Evolutionary conservation across 2,329 filamentous ascomycete genomes (phyloP), one percentile per base, ranked within the genome.

Genomic region (Cladobotryum mycophilum): DNA sequence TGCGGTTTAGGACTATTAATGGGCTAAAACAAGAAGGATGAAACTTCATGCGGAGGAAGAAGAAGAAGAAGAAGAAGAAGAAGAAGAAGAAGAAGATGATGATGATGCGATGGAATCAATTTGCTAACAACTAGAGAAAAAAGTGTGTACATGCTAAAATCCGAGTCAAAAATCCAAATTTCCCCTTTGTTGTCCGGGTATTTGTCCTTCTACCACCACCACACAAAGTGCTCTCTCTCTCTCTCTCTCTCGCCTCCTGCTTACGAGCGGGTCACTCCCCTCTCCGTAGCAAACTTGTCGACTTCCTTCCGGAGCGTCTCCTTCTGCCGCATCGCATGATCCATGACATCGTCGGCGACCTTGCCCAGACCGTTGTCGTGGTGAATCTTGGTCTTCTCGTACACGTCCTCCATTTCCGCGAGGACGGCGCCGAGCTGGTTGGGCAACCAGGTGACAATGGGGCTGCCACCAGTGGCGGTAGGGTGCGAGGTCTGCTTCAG

Each of bases 391-490:
- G 69, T 74, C 44, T 66, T 68, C 30, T 70, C 70, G 57, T 79
- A 78, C 2, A 86, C 74, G 35, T 76, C 70, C 18, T 73, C 69
- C 85, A 91, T 91, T 62, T 88, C 77, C 12, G 76, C 73, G 67
- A 92, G 75, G 12, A 91, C 85, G 1, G 88, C 86, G 56, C 81
- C 76, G 44, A 92, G 75, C 72, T 92, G 88, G 67, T 91, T 92
- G 3, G 88, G 88, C 54, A 92, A 69, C 88, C 88, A 92, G 2
- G 86, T 91, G 14, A 91, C 86, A 54, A 92, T 91, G 3, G 88
- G 88, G 58, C 84, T 88, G 15, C 88, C 88, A 2, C 88, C 88
- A 0, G 88, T 92, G 0, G 88, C 88, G 2, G 85, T 89, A 1
- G 88, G 86, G 63, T 92, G 86, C 15, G 72, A 74, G 1, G 85